These are phyloP conservation scores for Pelargonium cotyledonis DNA, from an alignment of 441 rosid genomes.

Conservation along the genomic window DNA sequence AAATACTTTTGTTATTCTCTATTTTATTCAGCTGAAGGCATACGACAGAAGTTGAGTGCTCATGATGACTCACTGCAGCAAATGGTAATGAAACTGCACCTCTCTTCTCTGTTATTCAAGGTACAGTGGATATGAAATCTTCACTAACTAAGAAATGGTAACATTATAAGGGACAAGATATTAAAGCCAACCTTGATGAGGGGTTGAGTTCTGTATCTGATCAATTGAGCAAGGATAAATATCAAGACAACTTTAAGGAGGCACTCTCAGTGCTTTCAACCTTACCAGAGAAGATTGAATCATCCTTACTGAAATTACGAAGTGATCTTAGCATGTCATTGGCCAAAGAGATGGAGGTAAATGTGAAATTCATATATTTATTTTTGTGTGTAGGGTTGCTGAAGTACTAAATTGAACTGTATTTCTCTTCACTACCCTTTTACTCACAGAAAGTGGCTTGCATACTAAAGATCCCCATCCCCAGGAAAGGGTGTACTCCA, in stretches of 20 bases:
- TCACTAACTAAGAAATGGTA: slow-evolving; percentile 23
- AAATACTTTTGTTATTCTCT: slow-evolving; percentile 14
- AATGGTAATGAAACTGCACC: slow-evolving; percentile 44
- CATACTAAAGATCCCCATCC: slow-evolving; percentile 22
- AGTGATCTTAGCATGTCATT: slow-evolving; percentile 44
- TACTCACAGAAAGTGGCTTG: slow-evolving; percentile 34
- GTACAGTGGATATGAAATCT: slow-evolving; percentile 13
- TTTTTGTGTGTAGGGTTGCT: not conserved
- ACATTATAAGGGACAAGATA: slow-evolving; percentile 59
- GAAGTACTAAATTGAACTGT: not conserved
- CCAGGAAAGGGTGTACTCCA: slow-evolving; percentile 23
- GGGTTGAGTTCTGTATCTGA: slow-evolving; percentile 54
- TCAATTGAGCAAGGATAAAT: slow-evolving; percentile 39
- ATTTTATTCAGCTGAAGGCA: slow-evolving; percentile 59
- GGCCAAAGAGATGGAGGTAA: slow-evolving; percentile 54
- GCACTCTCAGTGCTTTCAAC: slow-evolving; percentile 40
- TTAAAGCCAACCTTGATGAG: slow-evolving; percentile 48
- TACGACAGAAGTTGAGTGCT: slow-evolving; percentile 56
- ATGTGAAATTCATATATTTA: slow-evolving; percentile 1
- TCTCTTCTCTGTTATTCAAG: slow-evolving; percentile 9
- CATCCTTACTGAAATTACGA: slow-evolving; percentile 39
- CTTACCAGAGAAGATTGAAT: slow-evolving; percentile 53
- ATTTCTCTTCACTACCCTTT: slow-evolving; percentile 6
- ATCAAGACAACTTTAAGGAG: slow-evolving; percentile 46
- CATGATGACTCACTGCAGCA: slow-evolving; percentile 58